Conservation (phyloP, 208 protist species). For the Trypanosoma platydactyli region DNA sequence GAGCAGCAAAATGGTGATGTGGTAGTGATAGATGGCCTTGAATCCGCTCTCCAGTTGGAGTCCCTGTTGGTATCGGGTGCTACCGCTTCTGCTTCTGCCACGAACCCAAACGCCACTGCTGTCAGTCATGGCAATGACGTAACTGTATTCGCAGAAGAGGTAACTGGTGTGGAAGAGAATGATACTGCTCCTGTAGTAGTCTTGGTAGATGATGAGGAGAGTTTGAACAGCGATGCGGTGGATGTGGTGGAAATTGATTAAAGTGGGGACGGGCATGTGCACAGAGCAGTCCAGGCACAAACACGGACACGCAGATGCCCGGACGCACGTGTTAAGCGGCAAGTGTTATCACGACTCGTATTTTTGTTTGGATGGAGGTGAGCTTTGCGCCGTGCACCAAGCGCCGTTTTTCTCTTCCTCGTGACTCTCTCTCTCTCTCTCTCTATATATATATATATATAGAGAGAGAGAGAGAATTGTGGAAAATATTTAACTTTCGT, state of each 20-base stretch:
- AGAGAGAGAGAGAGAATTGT: too few relatives aligned
- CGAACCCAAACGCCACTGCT: not conserved
- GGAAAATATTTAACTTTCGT: too few relatives aligned
- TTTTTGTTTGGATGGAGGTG: too few relatives aligned
- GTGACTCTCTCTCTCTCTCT: too few relatives aligned
- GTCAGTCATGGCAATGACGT: not conserved
- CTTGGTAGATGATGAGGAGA: not conserved
- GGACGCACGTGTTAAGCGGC: not conserved
- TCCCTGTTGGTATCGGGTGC: constrained; percentile 4
- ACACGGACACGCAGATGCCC: not conserved
- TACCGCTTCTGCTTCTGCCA: not conserved
- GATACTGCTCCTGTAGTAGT: constrained; percentile 10
- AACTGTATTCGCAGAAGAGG: not conserved
- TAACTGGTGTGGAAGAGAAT: constrained; percentile 4
- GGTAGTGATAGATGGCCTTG: constrained; percentile 32
- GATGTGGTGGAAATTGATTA: constrained; percentile 37
- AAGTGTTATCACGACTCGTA: too few relatives aligned
- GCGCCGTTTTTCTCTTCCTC: too few relatives aligned
- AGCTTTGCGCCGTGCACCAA: too few relatives aligned
- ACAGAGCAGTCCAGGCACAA: not conserved
- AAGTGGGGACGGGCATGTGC: constrained; percentile 14
- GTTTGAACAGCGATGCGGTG: constrained; percentile 18
- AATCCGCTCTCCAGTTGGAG: constrained; percentile 28
- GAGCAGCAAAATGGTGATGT: not conserved
- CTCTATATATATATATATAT: too few relatives aligned